phyloP scores from a whole-genome alignment of 306 rosid genomes.

The Arachis stenosperma region DNA sequence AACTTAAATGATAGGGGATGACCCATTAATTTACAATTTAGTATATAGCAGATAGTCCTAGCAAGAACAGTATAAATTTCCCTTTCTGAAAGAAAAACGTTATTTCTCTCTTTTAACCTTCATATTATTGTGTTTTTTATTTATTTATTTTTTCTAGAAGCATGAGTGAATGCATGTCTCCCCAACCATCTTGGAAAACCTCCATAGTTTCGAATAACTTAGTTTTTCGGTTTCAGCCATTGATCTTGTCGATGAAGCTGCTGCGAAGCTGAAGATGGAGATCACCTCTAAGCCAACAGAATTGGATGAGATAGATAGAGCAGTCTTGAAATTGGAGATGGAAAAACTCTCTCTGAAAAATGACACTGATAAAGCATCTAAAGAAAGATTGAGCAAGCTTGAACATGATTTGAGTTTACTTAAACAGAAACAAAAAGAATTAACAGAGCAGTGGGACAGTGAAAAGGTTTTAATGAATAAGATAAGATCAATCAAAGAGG shows the following conservation, averaged over 20 bases:
- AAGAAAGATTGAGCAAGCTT: conserved; percentile 82
- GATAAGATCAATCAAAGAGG: conserved; percentile 89
- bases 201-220: conserved; percentile 28
- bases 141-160: conserved; percentile 6
- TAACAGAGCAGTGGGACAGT: conserved; percentile 80
- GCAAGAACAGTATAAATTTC: not conserved
- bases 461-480: conserved; percentile 81
- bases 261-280: conserved; percentile 97
- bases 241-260: conserved; percentile 99
- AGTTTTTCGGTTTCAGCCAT: conserved; percentile 67
- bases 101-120: not conserved
- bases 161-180: not conserved
- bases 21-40: not conserved
- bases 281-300: conserved; percentile 97
- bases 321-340: conserved; percentile 92
- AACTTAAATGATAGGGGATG: not conserved
- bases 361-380: conserved; percentile 93
- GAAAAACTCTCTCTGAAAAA: conserved; percentile 88
- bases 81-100: not conserved
- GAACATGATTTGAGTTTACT: conserved; percentile 78
- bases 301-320: conserved; percentile 89
- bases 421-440: conserved; percentile 81
- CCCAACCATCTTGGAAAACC: not conserved
- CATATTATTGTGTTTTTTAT: conserved; percentile 5
- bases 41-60: conserved; percentile 5